phyloP scores from a whole-genome alignment of 352 stramenopile genomes.

The Phytopythium sindhum region DNA sequence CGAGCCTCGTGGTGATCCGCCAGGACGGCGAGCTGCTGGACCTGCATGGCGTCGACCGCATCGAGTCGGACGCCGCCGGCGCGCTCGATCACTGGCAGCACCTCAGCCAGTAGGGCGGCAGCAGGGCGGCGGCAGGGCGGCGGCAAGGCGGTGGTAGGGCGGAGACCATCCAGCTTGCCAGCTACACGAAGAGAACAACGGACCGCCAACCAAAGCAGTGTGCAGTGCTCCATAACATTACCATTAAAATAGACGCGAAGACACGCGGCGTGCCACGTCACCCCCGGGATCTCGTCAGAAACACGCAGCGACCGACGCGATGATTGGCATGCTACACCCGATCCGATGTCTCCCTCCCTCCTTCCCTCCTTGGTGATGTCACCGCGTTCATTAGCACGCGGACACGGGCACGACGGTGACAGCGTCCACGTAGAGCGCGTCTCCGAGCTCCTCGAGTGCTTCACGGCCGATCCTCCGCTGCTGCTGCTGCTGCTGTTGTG shows the following conservation, averaged over 20 bases:
- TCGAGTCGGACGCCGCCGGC: conserved; percentile 50
- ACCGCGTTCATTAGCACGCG: conserved; percentile 18
- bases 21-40: conserved; percentile 63
- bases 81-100: conserved; percentile 41
- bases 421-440: conserved; percentile 50
- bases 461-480: conserved; percentile 44
- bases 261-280: not conserved
- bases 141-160: too few relatives aligned
- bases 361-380: not conserved
- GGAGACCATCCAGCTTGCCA: too few relatives aligned
- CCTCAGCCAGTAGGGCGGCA: not conserved
- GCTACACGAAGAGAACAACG: too few relatives aligned
- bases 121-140: too few relatives aligned
- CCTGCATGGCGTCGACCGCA: conserved; percentile 52
- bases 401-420: conserved; percentile 33
- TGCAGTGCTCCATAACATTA: not conserved
- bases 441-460: conserved; percentile 47
- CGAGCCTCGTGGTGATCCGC: conserved; percentile 69
- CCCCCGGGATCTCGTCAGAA: not conserved
- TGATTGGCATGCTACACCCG: not conserved
- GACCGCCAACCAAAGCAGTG: not conserved
- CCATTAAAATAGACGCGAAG: not conserved
- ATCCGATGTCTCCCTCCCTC: not conserved
- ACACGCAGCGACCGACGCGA: not conserved
- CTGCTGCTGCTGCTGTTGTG: conserved; percentile 28